These are phyloP conservation scores for Cladosporium colombiae DNA, from an alignment of 2,329 filamentous ascomycete genomes.

Conservation along the genomic window DNA sequence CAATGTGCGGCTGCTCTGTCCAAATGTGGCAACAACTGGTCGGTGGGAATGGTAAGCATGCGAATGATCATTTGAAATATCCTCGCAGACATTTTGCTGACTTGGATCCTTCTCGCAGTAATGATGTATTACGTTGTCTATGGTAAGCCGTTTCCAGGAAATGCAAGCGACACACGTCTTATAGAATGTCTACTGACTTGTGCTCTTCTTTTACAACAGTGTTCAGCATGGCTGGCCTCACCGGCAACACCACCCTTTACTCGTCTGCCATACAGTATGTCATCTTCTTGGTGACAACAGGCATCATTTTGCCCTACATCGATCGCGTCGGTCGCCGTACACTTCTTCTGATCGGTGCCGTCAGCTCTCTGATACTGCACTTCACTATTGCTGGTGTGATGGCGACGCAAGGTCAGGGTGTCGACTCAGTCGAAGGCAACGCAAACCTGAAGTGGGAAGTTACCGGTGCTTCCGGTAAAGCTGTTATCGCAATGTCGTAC, in stretches of 20 bases:
- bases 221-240: conserved; percentile 69
- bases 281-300: conserved; percentile 77
- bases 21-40: conserved; percentile 58
- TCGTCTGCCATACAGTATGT: conserved; percentile 73
- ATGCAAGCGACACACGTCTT: not conserved
- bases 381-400: conserved; percentile 64
- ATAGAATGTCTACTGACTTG: not conserved
- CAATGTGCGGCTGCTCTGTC: conserved; percentile 56
- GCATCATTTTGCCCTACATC: conserved; percentile 72
- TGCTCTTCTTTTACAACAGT: conserved; percentile 41
- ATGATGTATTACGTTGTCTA: conserved; percentile 47
- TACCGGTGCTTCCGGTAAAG: conserved; percentile 41
- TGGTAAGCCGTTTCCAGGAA: not conserved
- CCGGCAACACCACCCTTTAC: conserved; percentile 57
- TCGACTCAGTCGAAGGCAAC: conserved; percentile 41
- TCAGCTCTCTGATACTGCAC: conserved; percentile 63
- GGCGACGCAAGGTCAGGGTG: conserved; percentile 51
- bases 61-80: not conserved
- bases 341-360: conserved; percentile 64
- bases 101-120: not conserved
- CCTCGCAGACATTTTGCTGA: not conserved
- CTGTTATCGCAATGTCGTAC: conserved; percentile 69
- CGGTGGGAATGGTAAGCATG: conserved; percentile 33
- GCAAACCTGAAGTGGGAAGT: conserved; percentile 45
- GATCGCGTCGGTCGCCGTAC: conserved; percentile 74